Conservation (phyloP, 495 filamentous ascomycete genomes). For the Clohesyomyces aquaticus region DNA sequence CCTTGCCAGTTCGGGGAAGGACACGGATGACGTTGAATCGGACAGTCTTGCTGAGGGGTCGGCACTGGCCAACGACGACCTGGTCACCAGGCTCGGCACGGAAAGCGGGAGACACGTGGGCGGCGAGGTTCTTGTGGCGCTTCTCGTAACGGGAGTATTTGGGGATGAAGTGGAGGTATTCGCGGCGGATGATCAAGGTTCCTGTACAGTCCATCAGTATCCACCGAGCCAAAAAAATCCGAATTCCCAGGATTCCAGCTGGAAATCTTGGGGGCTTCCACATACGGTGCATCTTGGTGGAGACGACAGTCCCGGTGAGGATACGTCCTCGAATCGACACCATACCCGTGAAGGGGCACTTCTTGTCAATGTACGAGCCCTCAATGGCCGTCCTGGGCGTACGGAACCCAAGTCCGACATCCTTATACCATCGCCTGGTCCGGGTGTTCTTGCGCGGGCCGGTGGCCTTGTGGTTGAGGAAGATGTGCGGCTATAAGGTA, state of each 20-base stretch:
- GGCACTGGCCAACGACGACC: conserved; percentile 98
- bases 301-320: conserved; percentile 97
- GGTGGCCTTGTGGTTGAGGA: conserved; percentile 77
- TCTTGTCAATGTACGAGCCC: conserved; percentile 99
- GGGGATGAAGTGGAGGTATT: conserved; percentile 99
- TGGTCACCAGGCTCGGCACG: conserved; percentile 99
- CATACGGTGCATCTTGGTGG: conserved; percentile 96
- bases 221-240: conserved; percentile 4
- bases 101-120: conserved; percentile 98
- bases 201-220: conserved; percentile 15
- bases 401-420: conserved; percentile 97
- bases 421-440: conserved; percentile 98
- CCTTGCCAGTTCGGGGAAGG: conserved; percentile 92
- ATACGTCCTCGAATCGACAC: conserved; percentile 99
- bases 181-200: conserved; percentile 97
- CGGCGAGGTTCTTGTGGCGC: conserved; percentile 98
- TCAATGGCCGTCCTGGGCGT: conserved; percentile 98
- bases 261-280: background rate
- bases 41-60: conserved; percentile 97
- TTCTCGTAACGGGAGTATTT: conserved; percentile 99
- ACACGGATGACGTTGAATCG: conserved; percentile 99
- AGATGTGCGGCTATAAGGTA: conserved; percentile 89
- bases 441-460: conserved; percentile 74
- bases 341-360: conserved; percentile 98
- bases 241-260: background rate